Evolutionary conservation across 805 yeast genomes (phyloP), one percentile per base, ranked within the genome.

Genomic region (Wickerhamomyces chaumierensis): DNA sequence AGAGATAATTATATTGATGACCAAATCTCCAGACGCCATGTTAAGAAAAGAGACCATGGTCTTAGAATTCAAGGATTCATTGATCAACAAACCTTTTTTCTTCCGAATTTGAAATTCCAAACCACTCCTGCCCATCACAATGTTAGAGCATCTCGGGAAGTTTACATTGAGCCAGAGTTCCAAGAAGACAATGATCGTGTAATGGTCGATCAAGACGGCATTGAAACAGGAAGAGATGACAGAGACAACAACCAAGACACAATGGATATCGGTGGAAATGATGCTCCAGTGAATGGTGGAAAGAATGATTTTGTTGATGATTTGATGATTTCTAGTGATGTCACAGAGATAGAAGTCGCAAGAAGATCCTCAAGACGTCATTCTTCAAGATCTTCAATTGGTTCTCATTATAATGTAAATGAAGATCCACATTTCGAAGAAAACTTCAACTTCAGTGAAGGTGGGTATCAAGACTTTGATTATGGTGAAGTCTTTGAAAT

Each of bases 301-400:
- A n/a, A 44, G 20, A 48, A 40, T 20, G 56, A 52, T 38, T 51
- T 53, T 20, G 46, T 53, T 31, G 51, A 53, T 38, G 46, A 48
- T 3, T 33, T 52, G n/a, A 21, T 47, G 35, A 46, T 52, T 35
- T 31, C 33, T 6, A 31, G 15, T 18, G 33, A 31, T 15, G 17
- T 31, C 4, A 16, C 33, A 16, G 33, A 31, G 14, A 13, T 31
- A 5, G 33, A 31, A 17, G 18, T 16, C 8, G 33, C 33, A 31
- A 31, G 33, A 31, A 33, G 36, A 3, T 51, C 57, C 3, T 12
- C 17, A 3, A 39, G 51, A 12, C 48, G 56, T 45, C 46, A 55
- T 34, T 36, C 44, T 15, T 52, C 57, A 2, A 33, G 57, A 13
- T 47, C 45, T 3, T 31, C 33, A 15, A 12, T 31, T 31, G 33